These are phyloP conservation scores for Aspergillus udagawae DNA, from an alignment of 2,329 filamentous ascomycete genomes.

Conservation along the genomic window DNA sequence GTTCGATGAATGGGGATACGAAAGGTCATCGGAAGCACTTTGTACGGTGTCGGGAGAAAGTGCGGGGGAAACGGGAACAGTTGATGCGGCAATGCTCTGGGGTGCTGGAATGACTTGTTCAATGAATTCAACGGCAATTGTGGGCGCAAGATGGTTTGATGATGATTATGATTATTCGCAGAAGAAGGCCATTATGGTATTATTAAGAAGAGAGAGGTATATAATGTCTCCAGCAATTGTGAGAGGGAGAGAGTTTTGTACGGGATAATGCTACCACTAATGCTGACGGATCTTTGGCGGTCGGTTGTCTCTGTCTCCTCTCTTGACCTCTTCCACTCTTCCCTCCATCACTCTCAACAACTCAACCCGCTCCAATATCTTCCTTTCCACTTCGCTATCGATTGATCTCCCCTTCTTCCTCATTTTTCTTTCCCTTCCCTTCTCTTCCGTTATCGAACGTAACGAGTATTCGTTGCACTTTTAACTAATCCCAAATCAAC, in stretches of 20 bases:
- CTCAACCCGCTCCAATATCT: neutral
- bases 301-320: constrained; percentile 14
- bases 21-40: constrained; percentile 9
- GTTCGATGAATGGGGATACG: constrained; percentile 12
- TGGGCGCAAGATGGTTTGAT: neutral
- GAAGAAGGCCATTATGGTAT: neutral
- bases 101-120: constrained; percentile 5
- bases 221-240: neutral
- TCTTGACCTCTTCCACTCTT: constrained; percentile 4
- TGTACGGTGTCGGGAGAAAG: neutral
- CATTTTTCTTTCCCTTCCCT: constrained; percentile 5
- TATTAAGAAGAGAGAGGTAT: neutral
- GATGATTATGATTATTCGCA: neutral
- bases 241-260: neutral
- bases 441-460: neutral
- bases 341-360: constrained; percentile 4
- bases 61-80: constrained; percentile 1
- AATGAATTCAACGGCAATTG: neutral
- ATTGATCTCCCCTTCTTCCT: constrained; percentile 1
- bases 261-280: neutral
- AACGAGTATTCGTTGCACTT: neutral
- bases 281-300: neutral
- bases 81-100: constrained; percentile 1
- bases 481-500: neutral
- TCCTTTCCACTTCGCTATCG: neutral